Conservation (phyloP, 1,139 yeast genomes). For the Scheffersomyces quercinus region DNA sequence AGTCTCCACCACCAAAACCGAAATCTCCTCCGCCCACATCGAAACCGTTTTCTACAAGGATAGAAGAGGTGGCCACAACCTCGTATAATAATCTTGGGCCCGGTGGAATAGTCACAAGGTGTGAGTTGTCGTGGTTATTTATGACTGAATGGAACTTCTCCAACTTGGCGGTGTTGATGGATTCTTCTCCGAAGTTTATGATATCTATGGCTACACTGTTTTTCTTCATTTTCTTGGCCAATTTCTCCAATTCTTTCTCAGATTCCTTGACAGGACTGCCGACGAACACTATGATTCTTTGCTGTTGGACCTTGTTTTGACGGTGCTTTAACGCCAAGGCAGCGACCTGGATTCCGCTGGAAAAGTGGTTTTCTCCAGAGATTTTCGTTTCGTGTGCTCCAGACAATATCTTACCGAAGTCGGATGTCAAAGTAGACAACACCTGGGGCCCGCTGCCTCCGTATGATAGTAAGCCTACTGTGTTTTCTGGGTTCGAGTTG, state of each 20-base stretch:
- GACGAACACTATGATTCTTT: constrained; percentile 85
- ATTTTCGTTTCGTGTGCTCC: constrained; percentile 85
- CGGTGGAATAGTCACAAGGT: constrained; percentile 84
- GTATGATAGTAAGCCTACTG: constrained; percentile 86
- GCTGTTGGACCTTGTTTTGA: constrained; percentile 89
- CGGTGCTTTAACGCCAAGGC: constrained; percentile 95
- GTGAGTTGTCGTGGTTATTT: constrained; percentile 77
- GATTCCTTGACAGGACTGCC: constrained; percentile 81
- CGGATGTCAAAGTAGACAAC: constrained; percentile 82
- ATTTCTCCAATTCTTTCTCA: constrained; percentile 71
- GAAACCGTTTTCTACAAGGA: constrained; percentile 59
- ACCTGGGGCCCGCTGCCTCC: constrained; percentile 88
- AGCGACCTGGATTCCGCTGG: constrained; percentile 94
- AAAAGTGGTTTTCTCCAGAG: constrained; percentile 65
- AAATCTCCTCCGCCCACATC: constrained; percentile 44
- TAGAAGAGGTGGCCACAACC: constrained; percentile 67
- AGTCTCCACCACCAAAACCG: constrained; percentile 40
- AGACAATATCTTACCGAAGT: constrained; percentile 83
- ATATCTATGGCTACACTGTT: constrained; percentile 89
- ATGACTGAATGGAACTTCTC: constrained; percentile 80
- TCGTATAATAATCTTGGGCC: constrained; percentile 82
- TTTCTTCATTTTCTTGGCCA: constrained; percentile 93
- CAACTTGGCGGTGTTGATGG: constrained; percentile 71
- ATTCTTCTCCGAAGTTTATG: constrained; percentile 90
- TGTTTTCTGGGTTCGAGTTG: constrained; percentile 88